Conservation (phyloP, 495 filamentous ascomycete species). For the Xylaria telfairii region DNA sequence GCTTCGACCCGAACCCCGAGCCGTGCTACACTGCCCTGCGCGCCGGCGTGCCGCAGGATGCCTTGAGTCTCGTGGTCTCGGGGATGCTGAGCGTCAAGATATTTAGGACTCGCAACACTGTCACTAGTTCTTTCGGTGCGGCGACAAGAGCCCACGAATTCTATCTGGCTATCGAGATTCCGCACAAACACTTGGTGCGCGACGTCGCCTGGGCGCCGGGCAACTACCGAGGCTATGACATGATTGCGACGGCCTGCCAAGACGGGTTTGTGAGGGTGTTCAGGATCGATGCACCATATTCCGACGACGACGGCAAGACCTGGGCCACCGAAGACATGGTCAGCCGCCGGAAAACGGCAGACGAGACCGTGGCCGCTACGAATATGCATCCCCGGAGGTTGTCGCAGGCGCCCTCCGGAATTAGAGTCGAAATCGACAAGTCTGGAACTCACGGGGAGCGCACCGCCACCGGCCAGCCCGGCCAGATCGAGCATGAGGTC, state of each 20-base stretch:
- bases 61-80: constrained; percentile 79
- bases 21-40: constrained; percentile 76
- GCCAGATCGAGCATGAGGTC: constrained; percentile 52
- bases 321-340: constrained; percentile 42
- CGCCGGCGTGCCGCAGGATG: constrained; percentile 76
- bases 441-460: constrained; percentile 47
- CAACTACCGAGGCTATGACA: constrained; percentile 82
- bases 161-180: constrained; percentile 79
- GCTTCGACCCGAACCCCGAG: constrained; percentile 82
- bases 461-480: constrained; percentile 43
- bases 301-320: constrained; percentile 37
- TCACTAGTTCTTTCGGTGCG: constrained; percentile 58
- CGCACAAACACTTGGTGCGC: constrained; percentile 77
- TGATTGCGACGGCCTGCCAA: constrained; percentile 89
- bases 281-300: constrained; percentile 68
- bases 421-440: constrained; percentile 66
- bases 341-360: constrained; percentile 27
- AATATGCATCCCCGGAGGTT: constrained; percentile 28
- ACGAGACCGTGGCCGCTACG: constrained; percentile 28
- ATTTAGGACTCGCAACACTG: constrained; percentile 71
- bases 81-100: constrained; percentile 81
- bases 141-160: constrained; percentile 65
- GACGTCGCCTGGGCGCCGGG: constrained; percentile 94
- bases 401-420: constrained; percentile 53
- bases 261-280: constrained; percentile 89